Percentiles rank a stretch among this genome's conserved stretches.
Conservation (phyloP, 2,329 filamentous ascomycete species). For the Emergomyces orientalis region DNA sequence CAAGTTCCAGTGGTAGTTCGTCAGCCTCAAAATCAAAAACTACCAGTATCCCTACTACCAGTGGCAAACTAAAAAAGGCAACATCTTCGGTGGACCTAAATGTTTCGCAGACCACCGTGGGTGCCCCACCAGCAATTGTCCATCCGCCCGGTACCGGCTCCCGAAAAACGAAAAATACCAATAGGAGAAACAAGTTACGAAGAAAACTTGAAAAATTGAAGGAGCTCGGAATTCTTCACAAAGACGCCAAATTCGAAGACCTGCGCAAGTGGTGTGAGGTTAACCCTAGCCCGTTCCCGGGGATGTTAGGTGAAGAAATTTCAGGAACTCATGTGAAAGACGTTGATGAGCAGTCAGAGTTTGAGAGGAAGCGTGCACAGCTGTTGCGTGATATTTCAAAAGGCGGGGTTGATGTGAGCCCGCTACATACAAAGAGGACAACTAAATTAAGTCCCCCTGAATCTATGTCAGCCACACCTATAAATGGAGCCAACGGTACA, state of each 20-base stretch:
- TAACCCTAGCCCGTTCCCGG: conserved; percentile 16
- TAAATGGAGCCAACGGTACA: neutral
- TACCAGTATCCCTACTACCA: neutral
- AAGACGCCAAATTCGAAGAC: conserved; percentile 43
- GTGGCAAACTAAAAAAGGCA: neutral
- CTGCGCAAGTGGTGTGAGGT: conserved; percentile 32
- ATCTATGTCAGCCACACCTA: conserved; percentile 3
- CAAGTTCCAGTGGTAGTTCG: conserved; percentile 19
- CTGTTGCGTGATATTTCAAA: conserved; percentile 44
- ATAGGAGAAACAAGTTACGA: conserved; percentile 44
- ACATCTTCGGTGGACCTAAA: neutral
- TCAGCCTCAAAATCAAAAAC: conserved; percentile 21
- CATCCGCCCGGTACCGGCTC: conserved; percentile 44
- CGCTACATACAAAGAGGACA: conserved; percentile 25
- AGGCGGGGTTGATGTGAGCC: conserved; percentile 43
- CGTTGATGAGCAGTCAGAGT: conserved; percentile 32
- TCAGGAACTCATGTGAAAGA: conserved; percentile 9
- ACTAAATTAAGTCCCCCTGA: conserved; percentile 3
- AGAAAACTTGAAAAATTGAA: conserved; percentile 46
- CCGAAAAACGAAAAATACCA: conserved; percentile 45
- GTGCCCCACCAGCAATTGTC: conserved; percentile 13
- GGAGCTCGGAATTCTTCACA: conserved; percentile 42
- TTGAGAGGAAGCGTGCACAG: conserved; percentile 44
- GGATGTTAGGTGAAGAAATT: neutral
- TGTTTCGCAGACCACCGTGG: conserved; percentile 7